Conservation (phyloP, 192 early-diverging fungal genomes). For the Rhizophagus clarus region DNA sequence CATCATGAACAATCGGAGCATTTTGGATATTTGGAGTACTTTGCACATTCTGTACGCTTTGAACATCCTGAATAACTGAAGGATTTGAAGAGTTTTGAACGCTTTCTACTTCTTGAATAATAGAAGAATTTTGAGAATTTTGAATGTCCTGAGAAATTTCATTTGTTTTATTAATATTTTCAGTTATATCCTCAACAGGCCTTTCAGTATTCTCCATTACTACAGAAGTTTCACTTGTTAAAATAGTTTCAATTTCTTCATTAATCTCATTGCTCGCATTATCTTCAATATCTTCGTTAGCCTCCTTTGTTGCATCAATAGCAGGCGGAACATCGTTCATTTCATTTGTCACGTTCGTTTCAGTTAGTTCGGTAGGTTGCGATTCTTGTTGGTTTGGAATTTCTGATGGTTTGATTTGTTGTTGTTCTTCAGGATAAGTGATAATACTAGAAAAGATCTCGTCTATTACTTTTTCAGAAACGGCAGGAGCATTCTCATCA, state of each 20-base stretch:
- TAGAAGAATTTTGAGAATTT: not conserved
- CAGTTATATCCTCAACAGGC: not conserved
- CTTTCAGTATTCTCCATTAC: no score
- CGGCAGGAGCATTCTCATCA: not conserved
- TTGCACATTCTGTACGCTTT: not conserved
- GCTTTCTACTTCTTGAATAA: no score
- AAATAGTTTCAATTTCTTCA: not conserved
- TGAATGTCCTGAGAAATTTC: not conserved
- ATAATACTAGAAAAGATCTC: not conserved
- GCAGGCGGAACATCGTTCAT: not conserved
- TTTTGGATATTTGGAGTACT: not conserved
- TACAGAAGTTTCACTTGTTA: not conserved
- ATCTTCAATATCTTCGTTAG: not conserved
- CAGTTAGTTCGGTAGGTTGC: not conserved
- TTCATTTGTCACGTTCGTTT: not conserved
- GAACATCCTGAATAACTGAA: not conserved
- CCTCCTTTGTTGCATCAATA: not conserved
- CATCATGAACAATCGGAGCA: not conserved
- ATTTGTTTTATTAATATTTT: not conserved
- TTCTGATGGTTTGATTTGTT: not conserved
- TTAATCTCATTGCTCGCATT: not conserved
- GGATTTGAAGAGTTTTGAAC: not conserved
- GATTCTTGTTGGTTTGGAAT: not conserved
- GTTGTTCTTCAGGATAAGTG: not conserved
- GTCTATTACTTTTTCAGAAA: not conserved